These are phyloP conservation scores for Boletus pseudo-olivaceus DNA, from an alignment of 768 basidiomycete genomes.

Conservation along the genomic window DNA sequence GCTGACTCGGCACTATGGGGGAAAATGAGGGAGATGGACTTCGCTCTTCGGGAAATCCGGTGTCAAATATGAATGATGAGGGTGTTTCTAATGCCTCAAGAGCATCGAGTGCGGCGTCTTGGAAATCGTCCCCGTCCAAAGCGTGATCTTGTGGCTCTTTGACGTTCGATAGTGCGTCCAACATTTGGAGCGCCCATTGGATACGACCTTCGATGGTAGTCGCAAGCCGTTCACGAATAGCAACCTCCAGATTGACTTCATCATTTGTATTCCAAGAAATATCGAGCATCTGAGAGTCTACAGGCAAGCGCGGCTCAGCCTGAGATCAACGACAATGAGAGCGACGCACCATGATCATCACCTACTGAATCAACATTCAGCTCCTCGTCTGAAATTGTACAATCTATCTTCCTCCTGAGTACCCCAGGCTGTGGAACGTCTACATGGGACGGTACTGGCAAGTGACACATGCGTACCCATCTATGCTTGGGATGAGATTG, in stretches of 20 bases:
- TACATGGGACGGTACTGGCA: conserved; percentile 11
- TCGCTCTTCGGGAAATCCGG: conserved; percentile 18
- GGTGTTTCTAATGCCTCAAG: conserved; percentile 40
- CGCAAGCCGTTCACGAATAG: conserved; percentile 38
- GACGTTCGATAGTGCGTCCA: conserved; percentile 31
- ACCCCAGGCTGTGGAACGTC: conserved; percentile 11
- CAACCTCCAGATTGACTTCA: conserved; percentile 44
- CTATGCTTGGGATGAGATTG: conserved; percentile 5
- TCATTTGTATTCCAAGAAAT: conserved; percentile 26
- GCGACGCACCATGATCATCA: conserved; percentile 18
- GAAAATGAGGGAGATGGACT: conserved; percentile 23
- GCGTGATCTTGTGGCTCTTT: conserved; percentile 12
- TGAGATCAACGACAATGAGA: not conserved
- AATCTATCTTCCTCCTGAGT: conserved; percentile 9
- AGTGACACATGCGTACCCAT: conserved; percentile 27
- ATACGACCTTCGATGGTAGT: conserved; percentile 44
- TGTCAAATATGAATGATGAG: conserved; percentile 36
- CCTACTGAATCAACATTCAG: conserved; percentile 4
- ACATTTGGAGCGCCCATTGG: conserved; percentile 43
- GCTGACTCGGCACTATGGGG: conserved; percentile 12
- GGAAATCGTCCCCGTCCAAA: conserved; percentile 32
- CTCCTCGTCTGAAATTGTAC: conserved; percentile 10
- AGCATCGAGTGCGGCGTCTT: conserved; percentile 41
- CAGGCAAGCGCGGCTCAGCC: not conserved
- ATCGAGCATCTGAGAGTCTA: conserved; percentile 14